phyloP scores from a whole-genome alignment of 345 rosid species.

The Brassica rapa region DNA sequence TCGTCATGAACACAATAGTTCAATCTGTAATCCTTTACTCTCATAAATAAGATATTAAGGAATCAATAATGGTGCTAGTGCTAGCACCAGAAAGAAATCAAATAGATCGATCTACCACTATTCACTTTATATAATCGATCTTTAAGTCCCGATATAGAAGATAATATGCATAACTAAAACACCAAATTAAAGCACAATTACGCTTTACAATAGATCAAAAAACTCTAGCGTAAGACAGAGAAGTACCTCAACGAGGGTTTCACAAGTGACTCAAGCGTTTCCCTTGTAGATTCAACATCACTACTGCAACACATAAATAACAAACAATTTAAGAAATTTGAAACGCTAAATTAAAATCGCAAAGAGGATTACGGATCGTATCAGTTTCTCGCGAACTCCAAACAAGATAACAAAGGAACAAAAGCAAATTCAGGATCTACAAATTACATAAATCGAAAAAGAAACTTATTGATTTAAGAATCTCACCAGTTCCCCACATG shows the following conservation, averaged over 20 bases:
- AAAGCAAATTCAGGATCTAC: not conserved
- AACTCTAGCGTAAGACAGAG: no score
- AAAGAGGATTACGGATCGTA: not conserved
- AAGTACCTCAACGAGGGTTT: not conserved
- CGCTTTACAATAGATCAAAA: not conserved
- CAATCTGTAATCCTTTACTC: not conserved
- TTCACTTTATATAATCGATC: no score
- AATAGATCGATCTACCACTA: no score
- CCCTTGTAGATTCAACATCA: not conserved
- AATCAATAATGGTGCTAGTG: not conserved
- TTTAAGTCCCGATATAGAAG: no score
- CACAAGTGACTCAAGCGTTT: not conserved
- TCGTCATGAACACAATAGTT: not conserved
- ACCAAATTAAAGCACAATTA: not conserved
- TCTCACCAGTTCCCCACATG: not conserved
- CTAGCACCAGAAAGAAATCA: not conserved
- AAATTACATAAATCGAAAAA: not conserved
- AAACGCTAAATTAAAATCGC: not conserved
- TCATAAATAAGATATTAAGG: not conserved
- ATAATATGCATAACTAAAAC: not conserved
- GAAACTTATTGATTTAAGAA: not conserved
- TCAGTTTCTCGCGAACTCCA: not conserved
- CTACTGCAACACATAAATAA: not conserved
- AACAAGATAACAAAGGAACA: not conserved
- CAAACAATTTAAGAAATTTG: not conserved